These are phyloP conservation scores for Ogataea henricii DNA, from an alignment of 805 yeast species.

Conservation along the genomic window DNA sequence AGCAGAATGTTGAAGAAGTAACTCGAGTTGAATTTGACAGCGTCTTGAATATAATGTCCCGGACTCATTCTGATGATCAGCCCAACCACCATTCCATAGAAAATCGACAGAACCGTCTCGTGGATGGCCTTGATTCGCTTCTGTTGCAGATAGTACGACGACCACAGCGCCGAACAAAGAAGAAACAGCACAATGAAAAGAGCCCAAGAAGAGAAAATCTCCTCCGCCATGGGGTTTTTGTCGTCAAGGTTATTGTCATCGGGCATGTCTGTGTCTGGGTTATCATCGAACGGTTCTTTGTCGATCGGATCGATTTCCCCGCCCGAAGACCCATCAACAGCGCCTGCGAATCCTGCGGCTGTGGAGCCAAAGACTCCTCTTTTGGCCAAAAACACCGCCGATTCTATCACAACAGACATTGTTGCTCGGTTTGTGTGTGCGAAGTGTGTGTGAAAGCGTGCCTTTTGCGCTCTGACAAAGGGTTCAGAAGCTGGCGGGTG, in stretches of 20 bases:
- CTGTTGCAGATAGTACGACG: slow-evolving; percentile 89
- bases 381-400: slow-evolving; percentile 25
- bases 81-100: slow-evolving; percentile 97
- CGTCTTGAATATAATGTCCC: slow-evolving; percentile 96
- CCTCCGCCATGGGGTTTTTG: slow-evolving; percentile 87
- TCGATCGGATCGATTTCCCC: slow-evolving; percentile 40
- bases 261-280: slow-evolving; percentile 47
- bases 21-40: slow-evolving; percentile 91
- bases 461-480: not conserved
- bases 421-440: slow-evolving; percentile 3
- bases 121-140: slow-evolving; percentile 93
- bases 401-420: slow-evolving; percentile 26
- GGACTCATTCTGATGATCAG: slow-evolving; percentile 86
- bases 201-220: slow-evolving; percentile 97
- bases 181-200: slow-evolving; percentile 80
- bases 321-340: slow-evolving; percentile 2
- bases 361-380: slow-evolving; percentile 28
- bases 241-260: slow-evolving; percentile 55
- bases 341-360: slow-evolving; percentile 17
- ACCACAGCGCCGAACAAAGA: slow-evolving; percentile 89
- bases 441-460: not conserved
- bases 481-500: no score
- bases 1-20: slow-evolving; percentile 91
- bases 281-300: slow-evolving; percentile 37
- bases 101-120: slow-evolving; percentile 93